Base-by-base conservation (phyloP, 2,329 filamentous ascomycete species). In the Bipolaris oryzae region DNA sequence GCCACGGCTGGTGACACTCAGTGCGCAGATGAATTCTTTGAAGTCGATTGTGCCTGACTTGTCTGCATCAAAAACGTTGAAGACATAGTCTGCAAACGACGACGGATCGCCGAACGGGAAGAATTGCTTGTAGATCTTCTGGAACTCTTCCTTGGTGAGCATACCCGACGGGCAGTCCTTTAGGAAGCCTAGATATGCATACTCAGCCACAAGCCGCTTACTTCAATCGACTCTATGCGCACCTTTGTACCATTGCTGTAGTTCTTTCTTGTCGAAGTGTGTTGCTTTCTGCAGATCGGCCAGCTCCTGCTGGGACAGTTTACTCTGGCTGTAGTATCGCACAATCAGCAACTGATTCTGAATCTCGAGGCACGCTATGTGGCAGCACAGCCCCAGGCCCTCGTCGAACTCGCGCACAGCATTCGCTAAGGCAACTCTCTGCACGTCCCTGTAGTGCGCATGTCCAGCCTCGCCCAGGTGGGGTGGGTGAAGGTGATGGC, bases 181-280 rank as follows among this genome's bases (percentile, higher is more conserved):
- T 60, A 98, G 85, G 81, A 99, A 98, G 63, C 94, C 94, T 97
- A 61, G 50, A 21, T 97, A 59, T 48, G 20, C 52, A 28, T 51
- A 50, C 45, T 74, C 62, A 75, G 67, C 55, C 42, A 52, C 37
- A 21, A 10, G 20, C 37, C 21, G 2, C 21, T 37, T 41, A 48
- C 7, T 28, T 42, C 34, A 23, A 13, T 21, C 10, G 16, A 43
- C 5, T 45, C 35, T 34, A 16, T 55, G 73, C 87, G 63, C 79
- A 96, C 95, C 95, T 85, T 98, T 98, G 81, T 99, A 98, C 95
- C 95, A 99, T 87, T 98, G 94, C 78, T 99, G 95, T 76, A 99
- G 80, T 80, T 99, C 95, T 84, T 98, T 98, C 88, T 97, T 97
- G 80, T 99, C 95, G 75, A 99, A 99, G 79, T 98, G 92, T 63